These are phyloP conservation scores for Aspergillus intermedius DNA, from an alignment of 2,329 filamentous ascomycete species.

Conservation along the genomic window DNA sequence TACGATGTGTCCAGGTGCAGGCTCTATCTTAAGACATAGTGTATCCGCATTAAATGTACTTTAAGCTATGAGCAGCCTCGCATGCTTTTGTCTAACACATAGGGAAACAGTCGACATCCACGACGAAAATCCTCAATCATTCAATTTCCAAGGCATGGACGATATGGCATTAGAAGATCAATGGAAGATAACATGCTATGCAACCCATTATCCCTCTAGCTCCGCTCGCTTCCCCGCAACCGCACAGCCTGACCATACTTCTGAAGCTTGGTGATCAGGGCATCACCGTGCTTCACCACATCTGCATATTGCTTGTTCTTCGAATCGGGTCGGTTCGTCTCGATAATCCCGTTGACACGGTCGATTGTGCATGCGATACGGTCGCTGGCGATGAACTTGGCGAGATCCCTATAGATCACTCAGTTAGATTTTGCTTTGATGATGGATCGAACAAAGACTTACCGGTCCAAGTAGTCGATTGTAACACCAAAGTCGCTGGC, in stretches of 20 bases:
- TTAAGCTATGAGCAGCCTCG: conserved; percentile 10
- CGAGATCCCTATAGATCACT: conserved; percentile 63
- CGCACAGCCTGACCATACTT: conserved; percentile 98
- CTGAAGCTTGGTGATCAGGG: conserved; percentile 96
- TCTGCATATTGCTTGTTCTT: conserved; percentile 99
- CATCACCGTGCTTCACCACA: conserved; percentile 93
- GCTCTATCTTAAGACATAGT: background rate
- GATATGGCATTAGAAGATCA: conserved; percentile 4
- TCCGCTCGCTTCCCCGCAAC: conserved; percentile 87
- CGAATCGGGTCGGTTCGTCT: conserved; percentile 95
- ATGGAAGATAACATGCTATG: conserved; percentile 4
- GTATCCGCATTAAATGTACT: background rate
- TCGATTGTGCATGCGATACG: conserved; percentile 96
- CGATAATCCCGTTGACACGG: conserved; percentile 91
- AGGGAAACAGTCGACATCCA: conserved; percentile 1
- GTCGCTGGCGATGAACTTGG: conserved; percentile 92
- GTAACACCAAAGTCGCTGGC: conserved; percentile 94
- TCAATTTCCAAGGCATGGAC: background rate
- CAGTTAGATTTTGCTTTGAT: background rate
- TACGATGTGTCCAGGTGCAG: too few species aligned
- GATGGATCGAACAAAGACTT: conserved; percentile 28
- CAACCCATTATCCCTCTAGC: conserved; percentile 41
- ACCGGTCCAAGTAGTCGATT: conserved; percentile 93
- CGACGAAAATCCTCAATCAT: conserved; percentile 3
- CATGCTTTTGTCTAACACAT: conserved; percentile 2